These are phyloP conservation scores for Globisporangium lucens DNA, from an alignment of 352 stramenopile species.

Conservation along the genomic window DNA sequence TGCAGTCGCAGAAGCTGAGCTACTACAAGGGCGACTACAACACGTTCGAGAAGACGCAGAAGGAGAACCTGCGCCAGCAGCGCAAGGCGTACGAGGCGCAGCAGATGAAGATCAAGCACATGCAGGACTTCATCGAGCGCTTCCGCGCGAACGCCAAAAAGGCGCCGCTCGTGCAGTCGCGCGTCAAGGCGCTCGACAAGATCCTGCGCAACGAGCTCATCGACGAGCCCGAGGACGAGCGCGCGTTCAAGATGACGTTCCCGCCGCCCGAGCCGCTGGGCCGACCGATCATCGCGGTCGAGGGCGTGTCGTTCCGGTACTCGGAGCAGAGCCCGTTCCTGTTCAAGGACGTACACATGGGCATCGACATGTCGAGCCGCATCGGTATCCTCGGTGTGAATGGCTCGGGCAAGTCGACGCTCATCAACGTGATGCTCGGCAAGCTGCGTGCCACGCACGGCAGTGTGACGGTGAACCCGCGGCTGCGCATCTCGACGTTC, in stretches of 20 bases:
- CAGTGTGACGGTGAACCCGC: constrained; percentile 88
- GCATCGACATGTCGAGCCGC: constrained; percentile 93
- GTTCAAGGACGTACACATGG: constrained; percentile 94
- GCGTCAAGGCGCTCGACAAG: constrained; percentile 93
- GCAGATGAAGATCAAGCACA: constrained; percentile 91
- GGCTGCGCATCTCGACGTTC: constrained; percentile 94
- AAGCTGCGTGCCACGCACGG: constrained; percentile 87
- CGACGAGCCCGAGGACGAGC: constrained; percentile 92
- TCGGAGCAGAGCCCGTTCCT: constrained; percentile 50
- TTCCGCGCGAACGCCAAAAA: constrained; percentile 96
- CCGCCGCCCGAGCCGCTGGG: constrained; percentile 93
- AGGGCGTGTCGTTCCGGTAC: constrained; percentile 85
- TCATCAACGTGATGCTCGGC: constrained; percentile 97
- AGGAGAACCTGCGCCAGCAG: constrained; percentile 93
- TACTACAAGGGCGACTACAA: constrained; percentile 97
- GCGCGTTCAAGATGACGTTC: constrained; percentile 94
- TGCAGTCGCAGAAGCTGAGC: constrained; percentile 90
- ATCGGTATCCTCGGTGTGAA: constrained; percentile 94
- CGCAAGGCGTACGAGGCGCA: constrained; percentile 88
- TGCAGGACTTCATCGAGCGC: constrained; percentile 98
- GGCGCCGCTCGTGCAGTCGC: constrained; percentile 94
- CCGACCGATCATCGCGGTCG: constrained; percentile 93
- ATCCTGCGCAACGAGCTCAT: constrained; percentile 87
- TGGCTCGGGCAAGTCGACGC: constrained; percentile 93
- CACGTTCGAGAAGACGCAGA: constrained; percentile 93